Base-by-base conservation (phyloP, 208 protist species). In the Wallacemonas sp. region DNA sequence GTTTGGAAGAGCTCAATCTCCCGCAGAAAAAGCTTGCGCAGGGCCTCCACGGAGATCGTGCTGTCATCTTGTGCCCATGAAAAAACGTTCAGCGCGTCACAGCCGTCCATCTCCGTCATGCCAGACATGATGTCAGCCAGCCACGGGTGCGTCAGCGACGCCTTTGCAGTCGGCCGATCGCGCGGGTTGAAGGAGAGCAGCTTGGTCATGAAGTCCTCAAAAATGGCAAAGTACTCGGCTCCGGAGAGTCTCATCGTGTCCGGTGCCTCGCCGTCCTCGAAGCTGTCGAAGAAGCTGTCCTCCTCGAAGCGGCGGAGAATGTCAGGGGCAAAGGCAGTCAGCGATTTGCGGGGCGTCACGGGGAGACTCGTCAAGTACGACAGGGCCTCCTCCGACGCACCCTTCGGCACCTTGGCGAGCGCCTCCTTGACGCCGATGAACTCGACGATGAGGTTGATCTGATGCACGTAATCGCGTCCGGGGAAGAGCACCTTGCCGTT, bases 111-210 rank as follows among this genome's bases (percentile, higher is more conserved):
- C 32, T 80, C 80, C 25, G 74, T 72, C 72, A 77, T 50, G 7
- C 74, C 76, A 7, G 66, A 66, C 29, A 74, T 65, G 29, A 89
- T 68, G 48, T 87, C 82, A 26, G 57, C 70, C 45, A 95, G 74
- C 87, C 89, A 95, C 18, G 82, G 76, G 59, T 95, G 86, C 25
- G 66, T 62, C 42, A 99, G 76, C 2, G 97, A 95, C 64, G 98
- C 82, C 61, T 94, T 90, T n/a, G 97, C 95, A 10, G 87, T 97
- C 50, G 97, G 83, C 36, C 98, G 89, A 73, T 97, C 87, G 23
- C 50, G 57, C 18, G 98, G 97, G 64, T 98, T 90, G 82, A 98
- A 99, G 28, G 39, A 18, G 23, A 99, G 84, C 69, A 99, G 82
- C 18, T 78, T 72, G 3, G 91, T 77, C 23, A 98, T 32, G 46